Base-by-base conservation (phyloP, 169 alveolate species). In the Cryptosporidium sp. region DNA sequence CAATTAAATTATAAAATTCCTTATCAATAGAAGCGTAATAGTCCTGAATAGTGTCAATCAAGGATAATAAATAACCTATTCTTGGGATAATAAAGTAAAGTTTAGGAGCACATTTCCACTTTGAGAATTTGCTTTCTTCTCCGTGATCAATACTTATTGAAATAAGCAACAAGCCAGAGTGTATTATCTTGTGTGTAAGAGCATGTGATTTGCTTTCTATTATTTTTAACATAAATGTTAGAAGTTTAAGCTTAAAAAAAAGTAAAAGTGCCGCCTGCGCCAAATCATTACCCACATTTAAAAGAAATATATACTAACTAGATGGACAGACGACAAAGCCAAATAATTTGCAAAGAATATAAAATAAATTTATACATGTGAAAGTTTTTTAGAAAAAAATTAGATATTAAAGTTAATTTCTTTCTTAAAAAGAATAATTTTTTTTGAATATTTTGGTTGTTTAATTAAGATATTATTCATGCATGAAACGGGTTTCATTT, bases 321-420 rank as follows among this genome's bases (percentile, higher is more conserved):
- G 86, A 73, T 73, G 86, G 86, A 73, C 86, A 60, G 86, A 73
- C 86, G 86, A 73, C 86, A 53, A 73, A 23, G 35, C 33, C 33
- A 35, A 73, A 35, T 73, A 56, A 65, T 65, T 65, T 65, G 72
- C 51, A 65, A 65, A 65, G 31, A 16, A 29, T 65, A 65, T 1
- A n/a, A 10, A 65, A 65, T 33, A 21, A 65, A 35, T 29, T 31
- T 37, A 65, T 65, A 65, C 42, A 65, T 65, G 72, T 31, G 51
- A 4, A 35, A 65, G 12, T 26, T 26, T 33, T n/a, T 65, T 14
- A 31, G 0, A 29, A 65, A 37, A 65, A 35, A 37, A 10, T 6
- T 33, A 7, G 29, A 31, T 65, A 31, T 33, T 14, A 65, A 23
- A 31, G 0, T 3, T 65, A 18, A 65, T 65, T 65, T 33, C 21